Evolutionary conservation across 2,329 filamentous ascomycete genomes (phyloP).

Genomic region (Phialemonium atrogriseum): DNA sequence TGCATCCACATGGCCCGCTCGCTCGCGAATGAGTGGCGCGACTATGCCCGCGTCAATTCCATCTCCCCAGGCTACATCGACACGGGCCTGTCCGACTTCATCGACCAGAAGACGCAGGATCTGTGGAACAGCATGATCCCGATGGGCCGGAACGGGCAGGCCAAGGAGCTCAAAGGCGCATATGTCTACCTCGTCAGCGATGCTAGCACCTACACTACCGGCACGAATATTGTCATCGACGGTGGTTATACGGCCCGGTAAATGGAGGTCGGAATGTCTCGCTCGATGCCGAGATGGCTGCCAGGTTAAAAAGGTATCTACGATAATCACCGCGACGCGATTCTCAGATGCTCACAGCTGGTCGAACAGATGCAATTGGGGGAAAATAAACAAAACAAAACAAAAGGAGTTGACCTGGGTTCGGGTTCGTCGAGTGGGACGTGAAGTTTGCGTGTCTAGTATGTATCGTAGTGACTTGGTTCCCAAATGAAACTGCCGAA

Average conservation of each 20-base stretch:
- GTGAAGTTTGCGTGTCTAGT: too few species aligned
- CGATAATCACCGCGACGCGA: too few species aligned
- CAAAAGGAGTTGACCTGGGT: too few species aligned
- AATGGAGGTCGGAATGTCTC: not conserved
- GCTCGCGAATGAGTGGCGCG: conserved; percentile 58
- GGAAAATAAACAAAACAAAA: too few species aligned
- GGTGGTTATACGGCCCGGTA: conserved; percentile 45
- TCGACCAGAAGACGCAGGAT: conserved; percentile 58
- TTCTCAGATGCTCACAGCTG: too few species aligned
- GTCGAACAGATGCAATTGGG: too few species aligned
- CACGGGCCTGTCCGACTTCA: conserved; percentile 59
- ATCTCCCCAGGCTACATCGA: conserved; percentile 62
- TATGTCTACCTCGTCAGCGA: conserved; percentile 72
- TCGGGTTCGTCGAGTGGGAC: too few species aligned
- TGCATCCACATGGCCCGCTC: conserved; percentile 36
- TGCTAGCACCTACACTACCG: conserved; percentile 68
- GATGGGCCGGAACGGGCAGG: conserved; percentile 59
- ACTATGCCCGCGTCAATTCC: conserved; percentile 57
- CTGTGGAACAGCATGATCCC: conserved; percentile 70
- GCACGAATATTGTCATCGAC: conserved; percentile 61
- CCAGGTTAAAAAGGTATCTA: too few species aligned
- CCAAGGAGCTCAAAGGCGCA: conserved; percentile 67
- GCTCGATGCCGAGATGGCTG: too few species aligned
- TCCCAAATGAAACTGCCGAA: too few species aligned
- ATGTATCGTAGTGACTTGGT: too few species aligned